Conservation (phyloP, 306 rosid species). For the Senna siamea region DNA sequence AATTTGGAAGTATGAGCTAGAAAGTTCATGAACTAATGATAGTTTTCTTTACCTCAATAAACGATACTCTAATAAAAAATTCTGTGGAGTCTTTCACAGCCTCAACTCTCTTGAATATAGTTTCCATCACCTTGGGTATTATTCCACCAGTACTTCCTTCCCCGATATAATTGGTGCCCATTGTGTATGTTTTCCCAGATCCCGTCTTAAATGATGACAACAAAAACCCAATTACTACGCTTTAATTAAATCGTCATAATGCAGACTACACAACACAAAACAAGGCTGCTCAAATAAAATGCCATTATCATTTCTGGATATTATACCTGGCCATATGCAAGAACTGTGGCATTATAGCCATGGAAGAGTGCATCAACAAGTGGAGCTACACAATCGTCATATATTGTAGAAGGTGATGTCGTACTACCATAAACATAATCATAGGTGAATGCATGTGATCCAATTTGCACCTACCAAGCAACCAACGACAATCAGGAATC, state of each 20-base stretch:
- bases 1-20: background rate
- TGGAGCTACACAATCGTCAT: slow-evolving; percentile 86
- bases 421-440: slow-evolving; percentile 75
- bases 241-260: background rate
- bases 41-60: slow-evolving; percentile 75
- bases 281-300: too few relatives aligned
- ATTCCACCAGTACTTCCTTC: slow-evolving; percentile 72
- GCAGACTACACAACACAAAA: background rate
- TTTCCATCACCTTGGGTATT: slow-evolving; percentile 82
- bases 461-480: slow-evolving; percentile 76
- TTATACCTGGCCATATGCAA: slow-evolving; percentile 94
- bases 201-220: slow-evolving; percentile 68
- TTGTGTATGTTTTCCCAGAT: slow-evolving; percentile 82
- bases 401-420: slow-evolving; percentile 55
- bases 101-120: slow-evolving; percentile 64
- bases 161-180: slow-evolving; percentile 78
- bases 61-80: slow-evolving; percentile 84
- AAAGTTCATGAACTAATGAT: background rate
- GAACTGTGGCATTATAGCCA: slow-evolving; percentile 96
- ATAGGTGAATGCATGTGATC: slow-evolving; percentile 83
- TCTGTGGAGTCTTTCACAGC: slow-evolving; percentile 55
- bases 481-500: background rate
- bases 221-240: slow-evolving; percentile 1
- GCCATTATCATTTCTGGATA: too few relatives aligned
- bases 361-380: slow-evolving; percentile 81